Base-by-base conservation (phyloP, 192 early-diverging fungal genomes). In the Entomortierella beljakovae region DNA sequence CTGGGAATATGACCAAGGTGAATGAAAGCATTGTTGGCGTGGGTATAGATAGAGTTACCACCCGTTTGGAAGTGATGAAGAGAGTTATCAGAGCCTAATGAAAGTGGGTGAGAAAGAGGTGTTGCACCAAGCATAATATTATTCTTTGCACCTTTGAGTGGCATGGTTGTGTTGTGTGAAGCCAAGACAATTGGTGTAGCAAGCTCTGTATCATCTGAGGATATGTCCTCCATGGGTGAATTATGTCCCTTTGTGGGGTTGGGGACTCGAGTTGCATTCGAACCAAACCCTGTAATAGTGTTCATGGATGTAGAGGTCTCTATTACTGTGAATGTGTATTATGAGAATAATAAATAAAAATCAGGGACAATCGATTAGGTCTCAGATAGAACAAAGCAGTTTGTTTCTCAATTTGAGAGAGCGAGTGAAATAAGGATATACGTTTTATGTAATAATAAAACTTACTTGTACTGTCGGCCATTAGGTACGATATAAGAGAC, bases 51-150 rank as follows among this genome's bases (percentile, higher is more conserved):
- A n/a, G 16, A 51, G 58, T 67, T 61, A 33, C 22, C 23, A 29
- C 62, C 60, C 2, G 72, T 63, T 32, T 76, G 72, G 26, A 76
- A 76, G 42, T 76, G 72, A 10, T 76, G 72, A 13, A 76, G 72
- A 22, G 72, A 67, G 34, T 68, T 76, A 32, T 76, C 72, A 4
- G 58, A 31, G 40, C 29, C 52, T 56, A 76, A 49, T n/a, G 72
- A 66, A 2, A 76, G 64, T 57, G 57, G 58, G 34, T 76, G 72
- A 0, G 59, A 32, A 42, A 54, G 23, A 16, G 72, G 58, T 16
- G 64, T 56, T 13, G 72, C 64, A 1, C 64, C 59, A 38, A 68
- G 42, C 64, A 68, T 76, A 53, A 68, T 62, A 34, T 76, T 76
- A 35, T 55, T 68, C 31, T 76, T 76, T 22, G 56, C 42, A 10